Evolutionary conservation across 2,329 filamentous ascomycete species (phyloP).

Genomic region (Ophidiomyces ophidiicola): DNA sequence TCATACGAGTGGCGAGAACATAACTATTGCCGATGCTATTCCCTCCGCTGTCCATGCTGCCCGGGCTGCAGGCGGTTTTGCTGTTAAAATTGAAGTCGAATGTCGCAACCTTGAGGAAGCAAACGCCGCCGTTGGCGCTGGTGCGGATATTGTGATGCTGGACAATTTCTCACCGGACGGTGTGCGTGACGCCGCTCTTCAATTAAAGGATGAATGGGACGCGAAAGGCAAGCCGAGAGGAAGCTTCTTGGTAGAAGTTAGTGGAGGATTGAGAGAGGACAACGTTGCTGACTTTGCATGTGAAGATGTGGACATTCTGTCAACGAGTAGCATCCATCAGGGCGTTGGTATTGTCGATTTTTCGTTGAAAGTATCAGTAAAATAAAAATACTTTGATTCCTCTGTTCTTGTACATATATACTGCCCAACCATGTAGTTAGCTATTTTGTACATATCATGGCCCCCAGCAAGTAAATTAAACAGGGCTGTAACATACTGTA

Average conservation of each 20-base stretch:
- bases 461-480: no score
- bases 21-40: conserved; percentile 51
- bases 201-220: conserved; percentile 68
- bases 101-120: conserved; percentile 80
- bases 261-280: conserved; percentile 71
- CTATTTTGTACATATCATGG: not conserved
- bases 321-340: conserved; percentile 93
- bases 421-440: no score
- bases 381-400: conserved; percentile 30
- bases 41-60: conserved; percentile 73
- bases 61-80: conserved; percentile 72
- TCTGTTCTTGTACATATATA: not conserved
- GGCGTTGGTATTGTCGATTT: conserved; percentile 90
- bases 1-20: conserved; percentile 15
- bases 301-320: conserved; percentile 83
- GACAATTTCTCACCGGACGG: conserved; percentile 84
- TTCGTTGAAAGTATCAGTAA: conserved; percentile 66
- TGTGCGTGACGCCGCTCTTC: conserved; percentile 60
- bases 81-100: conserved; percentile 91
- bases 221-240: conserved; percentile 50
- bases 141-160: conserved; percentile 92
- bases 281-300: conserved; percentile 67
- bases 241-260: conserved; percentile 78
- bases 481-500: no score
- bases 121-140: conserved; percentile 77